Evolutionary conservation across 495 filamentous ascomycete genomes (phyloP), one percentile per base, ranked within the genome.

Genomic region (Neurospora sublineolata): DNA sequence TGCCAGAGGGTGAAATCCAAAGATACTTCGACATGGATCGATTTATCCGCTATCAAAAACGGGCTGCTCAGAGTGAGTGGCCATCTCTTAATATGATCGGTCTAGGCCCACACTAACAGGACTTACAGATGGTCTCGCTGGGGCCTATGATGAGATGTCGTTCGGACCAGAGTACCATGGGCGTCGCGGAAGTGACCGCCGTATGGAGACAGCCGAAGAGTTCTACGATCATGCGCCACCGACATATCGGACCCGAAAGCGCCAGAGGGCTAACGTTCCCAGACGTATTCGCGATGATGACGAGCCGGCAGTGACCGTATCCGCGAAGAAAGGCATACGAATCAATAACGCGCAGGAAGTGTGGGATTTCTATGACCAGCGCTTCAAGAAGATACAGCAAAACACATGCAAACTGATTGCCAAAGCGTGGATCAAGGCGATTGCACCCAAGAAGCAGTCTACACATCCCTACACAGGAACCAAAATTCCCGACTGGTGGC

Each of bases 381-480:
- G 88, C 0, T 89, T 94, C 73, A 86, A 87, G 70, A 84, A 84
- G 37, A 82, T 93, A 69, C 92, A 94, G 75, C 93, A 96, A 76
- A 85, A 87, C 8, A 87, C 89, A 68, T 91, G 90, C 80, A 91
- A 92, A 75, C 80, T 87, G 20, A 87, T 96, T 39, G 87, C 87
- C 10, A 96, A 94, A 78, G 89, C 86, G 4, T 94, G 93, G 81
- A 90, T 97, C 74, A 94, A 92, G 76, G 85, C 89, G 18, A 90
- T 97, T 3, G 91, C 93, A 68, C 92, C 94, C 0, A 92, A 92
- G 73, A 97, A 97, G 79, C 93, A 97, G 77, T 89, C 90, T 0
- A 89, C 86, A 60, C 89, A 92, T 74, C 94, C 94, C 0, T 97
- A 97, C 79, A 94, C 91, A 33, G 85, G 87, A 20, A 86, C 89